These are phyloP conservation scores for Candida easanensis DNA, from an alignment of 805 yeast species.

Conservation along the genomic window DNA sequence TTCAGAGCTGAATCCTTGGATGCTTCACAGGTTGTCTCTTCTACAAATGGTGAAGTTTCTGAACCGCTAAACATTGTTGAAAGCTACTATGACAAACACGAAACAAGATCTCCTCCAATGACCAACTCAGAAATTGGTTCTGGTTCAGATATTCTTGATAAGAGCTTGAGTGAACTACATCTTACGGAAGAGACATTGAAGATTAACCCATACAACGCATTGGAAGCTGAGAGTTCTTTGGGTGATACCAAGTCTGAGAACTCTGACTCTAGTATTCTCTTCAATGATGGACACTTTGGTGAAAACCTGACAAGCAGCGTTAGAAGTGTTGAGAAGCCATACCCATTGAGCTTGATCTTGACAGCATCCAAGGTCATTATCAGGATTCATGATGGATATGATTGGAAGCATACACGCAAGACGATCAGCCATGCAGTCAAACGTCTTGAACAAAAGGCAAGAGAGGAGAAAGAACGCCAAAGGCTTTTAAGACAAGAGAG, in stretches of 20 bases:
- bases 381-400: slow-evolving; percentile 83
- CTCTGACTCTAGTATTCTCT: slow-evolving; percentile 22
- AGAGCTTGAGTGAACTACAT: slow-evolving; percentile 30
- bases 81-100: slow-evolving; percentile 19
- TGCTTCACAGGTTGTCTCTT: background rate
- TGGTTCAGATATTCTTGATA: slow-evolving; percentile 28
- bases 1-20: slow-evolving; percentile 18
- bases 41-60: background rate
- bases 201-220: slow-evolving; percentile 18
- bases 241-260: slow-evolving; percentile 13
- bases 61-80: slow-evolving; percentile 25
- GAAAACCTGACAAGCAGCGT: slow-evolving; percentile 1
- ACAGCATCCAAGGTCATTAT: slow-evolving; percentile 38
- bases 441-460: slow-evolving; percentile 51
- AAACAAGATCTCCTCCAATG: background rate
- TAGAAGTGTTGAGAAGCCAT: slow-evolving; percentile 2
- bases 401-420: slow-evolving; percentile 77
- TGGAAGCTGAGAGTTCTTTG: background rate
- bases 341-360: slow-evolving; percentile 24
- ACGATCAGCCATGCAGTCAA: slow-evolving; percentile 64
- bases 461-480: slow-evolving; percentile 16
- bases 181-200: slow-evolving; percentile 12
- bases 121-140: background rate
- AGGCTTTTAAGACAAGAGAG: slow-evolving; percentile 6
- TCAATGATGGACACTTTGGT: slow-evolving; percentile 27